Conservation (phyloP, 1,139 yeast genomes). For the Protomyces gravidus region DNA sequence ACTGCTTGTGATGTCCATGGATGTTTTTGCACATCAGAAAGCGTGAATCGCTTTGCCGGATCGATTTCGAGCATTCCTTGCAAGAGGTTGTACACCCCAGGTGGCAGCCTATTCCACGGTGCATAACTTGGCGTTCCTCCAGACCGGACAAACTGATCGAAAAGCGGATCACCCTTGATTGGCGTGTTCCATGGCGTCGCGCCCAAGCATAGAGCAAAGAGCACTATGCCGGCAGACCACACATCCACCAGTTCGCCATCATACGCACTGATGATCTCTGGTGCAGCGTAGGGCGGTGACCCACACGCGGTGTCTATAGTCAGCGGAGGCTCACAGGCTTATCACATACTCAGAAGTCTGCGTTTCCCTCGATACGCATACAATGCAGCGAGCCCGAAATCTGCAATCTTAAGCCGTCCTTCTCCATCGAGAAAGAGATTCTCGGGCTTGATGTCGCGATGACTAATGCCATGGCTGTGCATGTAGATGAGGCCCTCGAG, state of each 20-base stretch:
- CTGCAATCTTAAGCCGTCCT: conserved; percentile 62
- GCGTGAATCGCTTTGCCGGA: conserved; percentile 45
- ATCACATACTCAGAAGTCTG: conserved; percentile 26
- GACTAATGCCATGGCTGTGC: conserved; percentile 73
- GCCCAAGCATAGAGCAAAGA: conserved; percentile 58
- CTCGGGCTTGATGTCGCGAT: conserved; percentile 81
- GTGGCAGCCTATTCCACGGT: conserved; percentile 54
- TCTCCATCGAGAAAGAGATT: conserved; percentile 69
- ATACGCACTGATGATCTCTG: conserved; percentile 47
- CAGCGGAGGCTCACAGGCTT: neutral
- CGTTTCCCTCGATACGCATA: conserved; percentile 51
- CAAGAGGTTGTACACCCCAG: conserved; percentile 49
- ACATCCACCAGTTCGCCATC: conserved; percentile 55
- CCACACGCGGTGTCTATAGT: conserved; percentile 45
- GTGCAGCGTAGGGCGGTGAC: conserved; percentile 70
- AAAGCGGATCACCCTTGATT: conserved; percentile 42
- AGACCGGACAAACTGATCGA: conserved; percentile 47
- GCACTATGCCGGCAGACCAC: conserved; percentile 62
- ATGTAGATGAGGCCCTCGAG: conserved; percentile 54
- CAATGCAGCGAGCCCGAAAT: conserved; percentile 63
- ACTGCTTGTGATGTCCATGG: conserved; percentile 53
- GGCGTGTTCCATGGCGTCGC: conserved; percentile 68
- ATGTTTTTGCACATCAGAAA: conserved; percentile 47
- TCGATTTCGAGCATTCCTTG: conserved; percentile 50
- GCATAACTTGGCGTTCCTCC: conserved; percentile 46